A percentile compares a stretch with the other conserved stretches of the same genome.
Evolutionary conservation across 1,284 basidiomycete genomes (phyloP).

Genomic region (Spongiforma sp.): DNA sequence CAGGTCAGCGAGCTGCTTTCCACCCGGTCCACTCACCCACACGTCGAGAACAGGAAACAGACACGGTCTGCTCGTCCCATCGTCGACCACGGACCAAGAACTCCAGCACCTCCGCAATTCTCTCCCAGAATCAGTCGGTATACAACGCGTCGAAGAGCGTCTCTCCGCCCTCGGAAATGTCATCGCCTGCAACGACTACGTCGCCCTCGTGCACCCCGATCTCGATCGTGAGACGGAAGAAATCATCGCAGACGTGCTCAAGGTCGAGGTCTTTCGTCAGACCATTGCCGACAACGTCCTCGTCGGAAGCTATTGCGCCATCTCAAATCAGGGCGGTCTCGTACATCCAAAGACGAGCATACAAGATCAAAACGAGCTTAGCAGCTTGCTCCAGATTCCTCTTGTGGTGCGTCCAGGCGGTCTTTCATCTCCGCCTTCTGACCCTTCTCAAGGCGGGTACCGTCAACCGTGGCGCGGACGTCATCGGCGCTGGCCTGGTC

Average conservation of each 20-base stretch:
- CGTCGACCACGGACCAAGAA: conserved; percentile 97
- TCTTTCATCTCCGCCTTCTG: conserved; percentile 3
- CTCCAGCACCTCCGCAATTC: conserved; percentile 97
- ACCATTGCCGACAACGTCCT: conserved; percentile 97
- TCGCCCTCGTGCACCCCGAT: conserved; percentile 97
- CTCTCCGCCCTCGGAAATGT: conserved; percentile 98
- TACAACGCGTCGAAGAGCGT: conserved; percentile 97
- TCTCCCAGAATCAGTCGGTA: conserved; percentile 90
- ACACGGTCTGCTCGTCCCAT: conserved; percentile 95
- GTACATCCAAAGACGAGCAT: conserved; percentile 98
- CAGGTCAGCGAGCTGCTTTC: conserved; percentile 58
- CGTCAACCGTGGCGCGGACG: conserved; percentile 97
- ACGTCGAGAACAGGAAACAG: conserved; percentile 71
- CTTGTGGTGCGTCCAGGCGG: conserved; percentile 73
- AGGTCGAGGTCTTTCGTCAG: conserved; percentile 99
- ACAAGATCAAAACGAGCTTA: conserved; percentile 98
- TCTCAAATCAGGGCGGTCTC: conserved; percentile 96
- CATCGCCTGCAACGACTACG: conserved; percentile 98
- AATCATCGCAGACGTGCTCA: conserved; percentile 99
- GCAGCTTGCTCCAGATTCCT: conserved; percentile 93
- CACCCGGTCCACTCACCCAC: background rate
- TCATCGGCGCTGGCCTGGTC: conserved; percentile 96
- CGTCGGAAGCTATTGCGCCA: conserved; percentile 94
- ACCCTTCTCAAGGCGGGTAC: conserved; percentile 79
- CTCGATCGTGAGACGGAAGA: conserved; percentile 99